A percentile compares a stretch with the other conserved stretches of the same genome.
Evolutionary conservation across 2,329 filamentous ascomycete genomes (phyloP).

Genomic region (Hypoxylon sp.): DNA sequence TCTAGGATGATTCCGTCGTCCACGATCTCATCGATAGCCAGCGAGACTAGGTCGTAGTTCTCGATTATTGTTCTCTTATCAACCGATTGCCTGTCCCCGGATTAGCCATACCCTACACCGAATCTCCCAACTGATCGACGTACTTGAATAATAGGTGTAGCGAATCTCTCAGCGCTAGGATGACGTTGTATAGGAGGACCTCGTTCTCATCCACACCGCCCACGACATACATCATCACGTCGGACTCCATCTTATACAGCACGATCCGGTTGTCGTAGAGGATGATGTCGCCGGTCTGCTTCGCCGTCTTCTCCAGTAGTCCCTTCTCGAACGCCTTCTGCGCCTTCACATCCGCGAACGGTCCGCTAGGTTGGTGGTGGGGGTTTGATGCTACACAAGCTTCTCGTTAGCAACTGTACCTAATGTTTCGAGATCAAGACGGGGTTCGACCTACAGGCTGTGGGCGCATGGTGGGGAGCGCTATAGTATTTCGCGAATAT

Average conservation of each 20-base stretch:
- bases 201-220: conserved; percentile 96
- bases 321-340: conserved; percentile 98
- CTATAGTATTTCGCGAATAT: conserved; percentile 84
- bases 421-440: conserved; percentile 2
- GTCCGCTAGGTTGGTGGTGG: conserved; percentile 70
- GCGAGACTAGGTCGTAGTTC: conserved; percentile 96
- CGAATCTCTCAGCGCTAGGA: conserved; percentile 90
- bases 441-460: conserved; percentile 44
- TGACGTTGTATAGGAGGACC: conserved; percentile 93
- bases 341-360: conserved; percentile 90
- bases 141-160: conserved; percentile 94
- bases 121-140: conserved; percentile 49
- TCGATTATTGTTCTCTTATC: conserved; percentile 98
- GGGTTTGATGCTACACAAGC: conserved; percentile 57
- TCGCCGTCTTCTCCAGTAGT: conserved; percentile 93
- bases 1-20: conserved; percentile 98
- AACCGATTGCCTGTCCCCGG: conserved; percentile 80
- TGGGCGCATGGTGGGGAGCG: conserved; percentile 66
- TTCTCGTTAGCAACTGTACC: conserved; percentile 44
- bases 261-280: conserved; percentile 97
- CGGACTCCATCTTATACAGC: conserved; percentile 97
- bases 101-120: conserved; percentile 32
- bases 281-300: conserved; percentile 95
- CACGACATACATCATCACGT: conserved; percentile 96
- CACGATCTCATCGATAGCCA: conserved; percentile 95